A percentile compares a stretch with the other conserved stretches of the same genome.
phyloP scores from a whole-genome alignment of 768 basidiomycete genomes.

The Tricholoma sp. region DNA sequence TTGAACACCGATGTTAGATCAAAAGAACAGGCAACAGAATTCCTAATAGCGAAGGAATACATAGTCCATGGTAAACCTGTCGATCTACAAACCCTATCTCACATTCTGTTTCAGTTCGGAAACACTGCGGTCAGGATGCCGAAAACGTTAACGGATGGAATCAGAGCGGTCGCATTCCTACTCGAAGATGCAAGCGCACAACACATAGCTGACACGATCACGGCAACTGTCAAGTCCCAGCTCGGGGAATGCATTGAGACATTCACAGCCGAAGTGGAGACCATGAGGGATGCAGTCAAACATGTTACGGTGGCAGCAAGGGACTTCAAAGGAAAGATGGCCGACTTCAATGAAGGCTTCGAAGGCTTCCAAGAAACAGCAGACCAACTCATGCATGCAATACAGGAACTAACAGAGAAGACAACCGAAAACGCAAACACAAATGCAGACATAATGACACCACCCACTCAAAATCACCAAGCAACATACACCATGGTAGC shows the following conservation, averaged over 20 bases:
- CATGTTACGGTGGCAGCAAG: background rate
- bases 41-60: background rate
- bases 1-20: background rate
- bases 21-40: no score
- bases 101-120: background rate
- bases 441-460: background rate
- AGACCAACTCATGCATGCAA: no score
- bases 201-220: background rate
- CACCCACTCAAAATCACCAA: background rate
- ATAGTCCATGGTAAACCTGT: no score
- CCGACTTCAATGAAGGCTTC: background rate
- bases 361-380: no score
- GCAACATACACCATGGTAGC: background rate
- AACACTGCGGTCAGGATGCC: background rate
- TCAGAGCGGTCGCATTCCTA: no score
- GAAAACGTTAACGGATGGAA: no score
- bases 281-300: no score
- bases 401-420: no score
- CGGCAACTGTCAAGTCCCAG: no score
- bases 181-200: background rate
- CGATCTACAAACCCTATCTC: background rate
- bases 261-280: no score
- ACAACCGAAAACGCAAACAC: background rate
- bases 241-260: no score
- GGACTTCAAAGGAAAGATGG: background rate